Evolutionary conservation across 208 protist species (phyloP).

Genomic region (Vickermania spadyakhi): DNA sequence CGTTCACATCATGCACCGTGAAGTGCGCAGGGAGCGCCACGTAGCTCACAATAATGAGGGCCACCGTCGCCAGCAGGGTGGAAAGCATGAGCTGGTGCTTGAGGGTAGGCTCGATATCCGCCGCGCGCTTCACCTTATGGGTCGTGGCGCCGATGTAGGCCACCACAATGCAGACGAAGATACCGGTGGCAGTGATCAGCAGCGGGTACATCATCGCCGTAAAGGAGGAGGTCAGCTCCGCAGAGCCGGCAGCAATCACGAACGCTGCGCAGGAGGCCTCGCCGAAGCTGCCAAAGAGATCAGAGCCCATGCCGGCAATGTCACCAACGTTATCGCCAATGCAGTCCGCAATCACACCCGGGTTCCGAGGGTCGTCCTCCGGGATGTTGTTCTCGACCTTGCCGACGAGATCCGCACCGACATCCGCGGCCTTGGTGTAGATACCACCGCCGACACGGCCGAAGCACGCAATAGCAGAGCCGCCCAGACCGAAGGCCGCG

Average conservation of each 20-base stretch:
- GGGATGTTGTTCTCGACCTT: conserved; percentile 95
- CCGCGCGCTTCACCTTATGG: conserved; percentile 31
- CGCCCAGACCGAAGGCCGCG: conserved; percentile 93
- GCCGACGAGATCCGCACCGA: conserved; percentile 93
- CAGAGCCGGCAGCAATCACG: conserved; percentile 57
- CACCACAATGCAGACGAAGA: conserved; percentile 68
- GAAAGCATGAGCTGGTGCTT: conserved; percentile 76
- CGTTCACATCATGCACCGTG: conserved; percentile 20
- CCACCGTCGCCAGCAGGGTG: conserved; percentile 57
- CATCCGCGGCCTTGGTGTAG: conserved; percentile 95
- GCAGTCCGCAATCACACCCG: conserved; percentile 93
- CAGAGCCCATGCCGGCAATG: conserved; percentile 92
- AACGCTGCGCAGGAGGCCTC: conserved; percentile 92
- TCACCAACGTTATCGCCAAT: conserved; percentile 96
- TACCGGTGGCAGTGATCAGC: conserved; percentile 71
- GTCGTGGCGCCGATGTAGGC: conserved; percentile 49
- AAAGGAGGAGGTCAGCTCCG: conserved; percentile 48
- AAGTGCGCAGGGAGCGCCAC: conserved; percentile 52
- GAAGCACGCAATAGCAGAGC: conserved; percentile 93
- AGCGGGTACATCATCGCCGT: conserved; percentile 87
- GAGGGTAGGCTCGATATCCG: conserved; percentile 68
- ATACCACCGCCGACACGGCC: conserved; percentile 94
- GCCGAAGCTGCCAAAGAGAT: conserved; percentile 95
- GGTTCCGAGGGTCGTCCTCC: conserved; percentile 95
- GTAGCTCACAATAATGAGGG: conserved; percentile 42